A percentile compares a stretch with the other conserved stretches of the same genome.
These are phyloP conservation scores for Penicillium turbatum DNA, from an alignment of 495 filamentous ascomycete genomes.

Conservation along the genomic window DNA sequence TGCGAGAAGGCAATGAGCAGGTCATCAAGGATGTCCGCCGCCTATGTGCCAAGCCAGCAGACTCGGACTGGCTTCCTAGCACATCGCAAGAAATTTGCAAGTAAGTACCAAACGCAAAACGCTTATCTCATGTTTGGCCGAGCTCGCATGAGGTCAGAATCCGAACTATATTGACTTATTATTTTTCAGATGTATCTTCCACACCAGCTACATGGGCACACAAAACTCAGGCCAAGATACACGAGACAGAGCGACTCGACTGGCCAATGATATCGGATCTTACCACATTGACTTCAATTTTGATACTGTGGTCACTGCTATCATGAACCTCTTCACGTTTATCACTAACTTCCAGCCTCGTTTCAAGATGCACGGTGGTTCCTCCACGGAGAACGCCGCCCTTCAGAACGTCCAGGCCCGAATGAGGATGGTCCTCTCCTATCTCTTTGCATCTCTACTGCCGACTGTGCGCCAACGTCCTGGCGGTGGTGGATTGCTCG, in stretches of 20 bases:
- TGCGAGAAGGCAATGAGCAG: conserved; percentile 57
- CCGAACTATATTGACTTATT: background rate
- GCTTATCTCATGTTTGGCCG: no score
- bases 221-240: conserved; percentile 69
- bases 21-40: conserved; percentile 67
- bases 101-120: conserved; percentile 9
- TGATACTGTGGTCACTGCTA: conserved; percentile 56
- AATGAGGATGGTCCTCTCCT: conserved; percentile 73
- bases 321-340: conserved; percentile 50
- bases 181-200: conserved; percentile 52
- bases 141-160: no score
- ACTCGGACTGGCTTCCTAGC: conserved; percentile 46
- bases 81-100: conserved; percentile 60
- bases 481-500: conserved; percentile 56
- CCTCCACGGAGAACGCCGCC: conserved; percentile 56
- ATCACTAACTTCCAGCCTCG: conserved; percentile 54
- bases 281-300: conserved; percentile 78
- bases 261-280: conserved; percentile 65
- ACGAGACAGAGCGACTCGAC: conserved; percentile 60
- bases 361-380: conserved; percentile 69
- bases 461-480: conserved; percentile 51
- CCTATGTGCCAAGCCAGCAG: conserved; percentile 53
- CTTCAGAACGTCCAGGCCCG: conserved; percentile 83
- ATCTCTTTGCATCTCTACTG: conserved; percentile 66
- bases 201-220: conserved; percentile 79